Percentiles rank a stretch among this genome's conserved stretches.
phyloP scores from a whole-genome alignment of 2,329 filamentous ascomycete genomes.

The Diplocarpon rosae region DNA sequence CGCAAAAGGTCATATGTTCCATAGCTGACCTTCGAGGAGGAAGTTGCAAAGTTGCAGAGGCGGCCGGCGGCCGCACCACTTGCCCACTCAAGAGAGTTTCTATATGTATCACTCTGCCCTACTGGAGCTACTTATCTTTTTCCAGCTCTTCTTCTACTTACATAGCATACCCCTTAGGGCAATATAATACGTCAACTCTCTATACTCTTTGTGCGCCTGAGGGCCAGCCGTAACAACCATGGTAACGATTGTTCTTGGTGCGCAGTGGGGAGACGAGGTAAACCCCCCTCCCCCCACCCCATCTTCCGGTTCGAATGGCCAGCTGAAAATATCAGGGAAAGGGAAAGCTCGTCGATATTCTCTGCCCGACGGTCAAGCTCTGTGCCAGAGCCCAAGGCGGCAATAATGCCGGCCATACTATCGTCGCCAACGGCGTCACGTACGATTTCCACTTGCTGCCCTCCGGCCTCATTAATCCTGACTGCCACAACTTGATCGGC shows the following conservation, averaged over 20 bases:
- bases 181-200: too few species aligned
- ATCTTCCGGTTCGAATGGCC: not conserved
- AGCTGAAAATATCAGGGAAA: conserved; percentile 28
- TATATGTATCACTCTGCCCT: too few species aligned
- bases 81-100: too few species aligned
- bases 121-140: too few species aligned
- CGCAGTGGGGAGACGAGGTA: conserved; percentile 6
- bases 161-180: too few species aligned
- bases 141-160: too few species aligned
- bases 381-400: conserved; percentile 31
- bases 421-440: conserved; percentile 30
- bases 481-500: conserved; percentile 63
- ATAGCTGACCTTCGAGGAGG: too few species aligned
- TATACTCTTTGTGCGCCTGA: too few species aligned
- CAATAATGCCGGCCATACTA: conserved; percentile 39
- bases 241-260: conserved; percentile 3
- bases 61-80: too few species aligned
- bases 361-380: conserved; percentile 24
- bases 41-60: too few species aligned
- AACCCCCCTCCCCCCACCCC: not conserved
- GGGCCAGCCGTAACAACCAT: not conserved
- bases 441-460: conserved; percentile 47
- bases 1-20: too few species aligned
- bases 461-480: conserved; percentile 61
- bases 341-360: conserved; percentile 47